A percentile compares a stretch with the other conserved stretches of the same genome.
Evolutionary conservation across 2,329 filamentous ascomycete genomes (phyloP).

Genomic region (Paradendryphiella salina): DNA sequence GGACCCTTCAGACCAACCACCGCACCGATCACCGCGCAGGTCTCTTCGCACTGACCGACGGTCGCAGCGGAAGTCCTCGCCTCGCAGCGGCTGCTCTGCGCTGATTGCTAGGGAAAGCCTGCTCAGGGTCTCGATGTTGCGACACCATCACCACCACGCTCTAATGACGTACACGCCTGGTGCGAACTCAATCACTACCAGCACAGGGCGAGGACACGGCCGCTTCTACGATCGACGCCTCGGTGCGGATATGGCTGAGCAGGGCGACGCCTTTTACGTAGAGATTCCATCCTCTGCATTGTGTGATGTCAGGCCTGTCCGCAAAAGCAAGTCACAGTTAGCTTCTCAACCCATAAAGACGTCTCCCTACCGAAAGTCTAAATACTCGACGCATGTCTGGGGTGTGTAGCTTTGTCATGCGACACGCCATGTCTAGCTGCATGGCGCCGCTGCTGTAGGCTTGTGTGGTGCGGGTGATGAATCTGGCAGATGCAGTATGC

Average conservation of each 20-base stretch:
- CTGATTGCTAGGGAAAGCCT: conserved; percentile 23
- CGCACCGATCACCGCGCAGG: conserved; percentile 21
- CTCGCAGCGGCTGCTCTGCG: conserved; percentile 14
- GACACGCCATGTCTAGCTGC: conserved; percentile 21
- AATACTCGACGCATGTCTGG: conserved; percentile 16
- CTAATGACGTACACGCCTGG: conserved; percentile 14
- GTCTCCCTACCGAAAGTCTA: conserved; percentile 23
- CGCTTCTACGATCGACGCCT: conserved; percentile 38
- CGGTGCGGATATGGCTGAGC: conserved; percentile 41
- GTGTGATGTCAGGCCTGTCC: conserved; percentile 10
- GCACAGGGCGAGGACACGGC: conserved; percentile 17
- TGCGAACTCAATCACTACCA: conserved; percentile 15
- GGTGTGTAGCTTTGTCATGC: conserved; percentile 23
- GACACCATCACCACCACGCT: conserved; percentile 11
- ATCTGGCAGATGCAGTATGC: conserved; percentile 30
- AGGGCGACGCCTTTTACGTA: conserved; percentile 18
- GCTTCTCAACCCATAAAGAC: conserved; percentile 17
- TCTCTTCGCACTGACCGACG: conserved; percentile 19
- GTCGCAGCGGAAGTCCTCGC: conserved; percentile 20
- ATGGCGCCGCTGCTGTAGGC: conserved; percentile 24
- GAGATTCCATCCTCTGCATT: conserved; percentile 18
- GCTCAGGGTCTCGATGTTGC: conserved; percentile 21
- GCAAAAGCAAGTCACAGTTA: conserved; percentile 13
- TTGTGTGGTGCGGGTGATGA: conserved; percentile 26
- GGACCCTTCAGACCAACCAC: conserved; percentile 32